These are phyloP conservation scores for Pseudogymnoascus sp. DNA, from an alignment of 2,329 filamentous ascomycete species.

Conservation along the genomic window DNA sequence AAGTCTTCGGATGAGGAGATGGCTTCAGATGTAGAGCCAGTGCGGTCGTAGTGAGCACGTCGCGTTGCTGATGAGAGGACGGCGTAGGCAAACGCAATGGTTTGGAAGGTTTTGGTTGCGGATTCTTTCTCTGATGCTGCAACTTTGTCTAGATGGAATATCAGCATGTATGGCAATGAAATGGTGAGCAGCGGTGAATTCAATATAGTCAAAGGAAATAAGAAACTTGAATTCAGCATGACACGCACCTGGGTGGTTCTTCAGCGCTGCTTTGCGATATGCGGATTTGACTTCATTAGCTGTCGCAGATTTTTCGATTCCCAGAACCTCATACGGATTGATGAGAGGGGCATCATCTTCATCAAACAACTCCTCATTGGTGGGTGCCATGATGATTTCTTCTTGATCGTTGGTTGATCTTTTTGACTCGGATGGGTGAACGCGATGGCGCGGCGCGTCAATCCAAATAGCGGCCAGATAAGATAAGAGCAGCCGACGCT, in stretches of 20 bases:
- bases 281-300: slow-evolving; percentile 76
- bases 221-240: slow-evolving; percentile 11
- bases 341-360: slow-evolving; percentile 33
- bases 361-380: slow-evolving; percentile 22
- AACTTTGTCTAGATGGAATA: slow-evolving; percentile 60
- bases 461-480: not conserved
- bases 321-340: slow-evolving; percentile 73
- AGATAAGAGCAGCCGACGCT: not conserved
- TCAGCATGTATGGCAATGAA: not conserved
- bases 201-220: not conserved
- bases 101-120: slow-evolving; percentile 77
- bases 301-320: slow-evolving; percentile 60
- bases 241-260: slow-evolving; percentile 67
- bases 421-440: not conserved
- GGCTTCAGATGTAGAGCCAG: slow-evolving; percentile 78
- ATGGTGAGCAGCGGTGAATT: not conserved
- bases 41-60: slow-evolving; percentile 79
- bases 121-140: slow-evolving; percentile 54
- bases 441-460: slow-evolving; percentile 1
- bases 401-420: not conserved
- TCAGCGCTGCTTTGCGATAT: slow-evolving; percentile 84
- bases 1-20: slow-evolving; percentile 63
- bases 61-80: slow-evolving; percentile 76
- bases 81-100: slow-evolving; percentile 87
- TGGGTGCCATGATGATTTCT: not conserved